These are phyloP conservation scores for Boletus sp. DNA, from an alignment of 1,284 basidiomycete genomes.

Conservation along the genomic window DNA sequence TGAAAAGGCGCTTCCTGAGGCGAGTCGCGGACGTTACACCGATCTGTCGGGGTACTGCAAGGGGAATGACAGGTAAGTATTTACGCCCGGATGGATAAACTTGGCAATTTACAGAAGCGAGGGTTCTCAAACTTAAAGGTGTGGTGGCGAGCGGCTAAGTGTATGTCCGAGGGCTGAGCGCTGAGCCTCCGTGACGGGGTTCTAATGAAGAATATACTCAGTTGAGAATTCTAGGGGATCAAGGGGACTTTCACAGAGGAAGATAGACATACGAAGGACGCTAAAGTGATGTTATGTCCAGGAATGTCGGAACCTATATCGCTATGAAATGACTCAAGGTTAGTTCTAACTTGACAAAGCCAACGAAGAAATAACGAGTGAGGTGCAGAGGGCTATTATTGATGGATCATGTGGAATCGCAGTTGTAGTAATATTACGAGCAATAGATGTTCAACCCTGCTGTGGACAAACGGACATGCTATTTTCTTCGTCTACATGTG, in stretches of 20 bases:
- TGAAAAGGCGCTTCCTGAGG: not conserved
- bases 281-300: not conserved
- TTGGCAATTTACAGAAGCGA: not conserved
- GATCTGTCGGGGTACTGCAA: slow-evolving; percentile 5
- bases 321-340: not conserved
- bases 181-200: not conserved
- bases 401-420: no score
- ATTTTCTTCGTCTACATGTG: no score
- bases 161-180: not conserved
- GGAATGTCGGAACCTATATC: no score
- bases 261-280: not conserved
- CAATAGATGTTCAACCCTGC: no score
- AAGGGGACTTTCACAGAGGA: no score
- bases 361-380: not conserved
- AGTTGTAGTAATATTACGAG: no score
- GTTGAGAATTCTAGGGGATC: not conserved
- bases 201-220: not conserved
- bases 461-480: no score
- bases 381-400: no score
- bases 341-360: not conserved
- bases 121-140: no score
- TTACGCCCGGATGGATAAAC: not conserved
- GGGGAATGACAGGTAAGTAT: not conserved
- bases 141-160: not conserved
- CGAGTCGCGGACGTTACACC: not conserved